These are phyloP conservation scores for Pseudonectria foliicola DNA, from an alignment of 2,329 filamentous ascomycete genomes.

Conservation along the genomic window DNA sequence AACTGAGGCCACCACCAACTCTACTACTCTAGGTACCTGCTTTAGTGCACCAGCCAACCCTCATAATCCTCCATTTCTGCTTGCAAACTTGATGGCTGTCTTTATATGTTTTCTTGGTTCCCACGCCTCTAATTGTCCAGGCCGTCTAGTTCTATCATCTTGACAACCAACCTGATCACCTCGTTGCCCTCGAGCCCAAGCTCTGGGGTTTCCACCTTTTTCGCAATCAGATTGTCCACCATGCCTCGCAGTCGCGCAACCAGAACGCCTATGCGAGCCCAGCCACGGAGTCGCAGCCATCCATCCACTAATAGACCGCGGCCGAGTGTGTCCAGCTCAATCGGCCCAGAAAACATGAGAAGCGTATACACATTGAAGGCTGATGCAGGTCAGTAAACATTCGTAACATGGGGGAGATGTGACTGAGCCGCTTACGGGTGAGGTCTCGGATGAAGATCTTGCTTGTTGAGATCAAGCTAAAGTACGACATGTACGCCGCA, in stretches of 20 bases:
- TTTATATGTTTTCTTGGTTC: too few species aligned
- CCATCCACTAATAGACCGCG: constrained; percentile 85
- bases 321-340: constrained; percentile 80
- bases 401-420: not conserved
- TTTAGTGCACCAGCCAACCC: too few species aligned
- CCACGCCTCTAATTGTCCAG: constrained; percentile 51
- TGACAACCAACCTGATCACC: constrained; percentile 70
- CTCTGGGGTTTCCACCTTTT: constrained; percentile 70
- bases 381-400: constrained; percentile 22
- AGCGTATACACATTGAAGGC: constrained; percentile 86
- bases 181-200: constrained; percentile 51
- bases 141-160: constrained; percentile 83
- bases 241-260: constrained; percentile 76
- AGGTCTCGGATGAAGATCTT: constrained; percentile 90
- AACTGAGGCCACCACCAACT: not conserved
- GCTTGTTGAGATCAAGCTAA: constrained; percentile 82
- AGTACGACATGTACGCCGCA: constrained; percentile 78
- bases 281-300: constrained; percentile 79
- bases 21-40: too few species aligned
- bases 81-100: too few species aligned
- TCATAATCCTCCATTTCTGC: too few species aligned
- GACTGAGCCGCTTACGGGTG: constrained; percentile 57
- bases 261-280: constrained; percentile 90
- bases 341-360: constrained; percentile 78
- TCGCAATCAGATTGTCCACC: constrained; percentile 76